A percentile compares a stretch with the other conserved stretches of the same genome.
These are phyloP conservation scores for Rhizomucor miehei DNA, from an alignment of 371 early-diverging fungal genomes.

Conservation along the genomic window DNA sequence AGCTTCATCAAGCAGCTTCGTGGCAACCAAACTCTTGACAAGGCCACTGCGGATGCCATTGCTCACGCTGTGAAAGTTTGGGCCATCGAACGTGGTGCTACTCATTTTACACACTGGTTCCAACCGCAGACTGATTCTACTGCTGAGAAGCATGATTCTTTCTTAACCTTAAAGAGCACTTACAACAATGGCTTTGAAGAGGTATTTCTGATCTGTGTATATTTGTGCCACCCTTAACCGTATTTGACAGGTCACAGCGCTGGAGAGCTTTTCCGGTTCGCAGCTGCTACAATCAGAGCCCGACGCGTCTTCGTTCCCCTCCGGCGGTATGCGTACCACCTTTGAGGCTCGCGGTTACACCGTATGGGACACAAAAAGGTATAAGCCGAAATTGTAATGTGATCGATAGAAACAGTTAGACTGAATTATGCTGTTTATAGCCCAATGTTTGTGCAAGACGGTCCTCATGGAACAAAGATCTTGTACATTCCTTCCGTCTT, in stretches of 20 bases:
- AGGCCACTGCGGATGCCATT: constrained; percentile 94
- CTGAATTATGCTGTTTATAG: constrained; percentile 36
- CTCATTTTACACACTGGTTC: constrained; percentile 99
- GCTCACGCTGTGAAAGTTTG: constrained; percentile 96
- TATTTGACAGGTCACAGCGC: constrained; percentile 60
- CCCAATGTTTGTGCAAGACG: constrained; percentile 94
- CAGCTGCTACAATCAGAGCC: constrained; percentile 98
- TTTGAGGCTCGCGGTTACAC: constrained; percentile 99
- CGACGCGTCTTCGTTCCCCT: constrained; percentile 99
- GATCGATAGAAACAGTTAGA: no score
- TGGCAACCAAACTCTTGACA: constrained; percentile 86
- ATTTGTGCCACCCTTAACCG: constrained; percentile 4
- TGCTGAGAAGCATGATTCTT: constrained; percentile 98
- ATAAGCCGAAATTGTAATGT: not conserved
- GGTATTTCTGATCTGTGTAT: constrained; percentile 24
- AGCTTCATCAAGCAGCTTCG: constrained; percentile 86
- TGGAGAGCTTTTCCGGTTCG: constrained; percentile 94
- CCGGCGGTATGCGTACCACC: constrained; percentile 96
- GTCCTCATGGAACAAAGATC: constrained; percentile 87
- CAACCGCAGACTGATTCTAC: constrained; percentile 98
- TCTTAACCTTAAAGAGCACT: constrained; percentile 80
- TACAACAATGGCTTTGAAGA: constrained; percentile 79
- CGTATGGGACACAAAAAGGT: constrained; percentile 93
- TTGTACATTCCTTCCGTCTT: constrained; percentile 97
- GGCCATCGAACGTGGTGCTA: constrained; percentile 94